These are phyloP conservation scores for Citrullus colocynthis DNA, from an alignment of 306 rosid species.

Conservation along the genomic window DNA sequence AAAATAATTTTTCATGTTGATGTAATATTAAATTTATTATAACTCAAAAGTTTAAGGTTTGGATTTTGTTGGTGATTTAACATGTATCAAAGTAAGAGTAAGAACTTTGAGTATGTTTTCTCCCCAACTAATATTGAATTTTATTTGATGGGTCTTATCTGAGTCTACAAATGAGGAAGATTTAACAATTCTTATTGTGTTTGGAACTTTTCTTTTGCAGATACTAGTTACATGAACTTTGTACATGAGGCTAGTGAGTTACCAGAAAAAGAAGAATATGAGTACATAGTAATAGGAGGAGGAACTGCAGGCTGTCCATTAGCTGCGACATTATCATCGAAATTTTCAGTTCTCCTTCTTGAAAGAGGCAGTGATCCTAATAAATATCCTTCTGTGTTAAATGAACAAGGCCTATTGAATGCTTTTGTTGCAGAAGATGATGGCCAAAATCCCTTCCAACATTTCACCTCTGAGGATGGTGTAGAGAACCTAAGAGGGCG, in stretches of 20 bases:
- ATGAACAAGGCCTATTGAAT: neutral
- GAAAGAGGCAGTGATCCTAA: slow-evolving; percentile 19
- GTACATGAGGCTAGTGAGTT: slow-evolving; percentile 8
- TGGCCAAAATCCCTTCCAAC: neutral
- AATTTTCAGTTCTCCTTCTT: slow-evolving; percentile 10
- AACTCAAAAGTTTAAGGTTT: too few species aligned
- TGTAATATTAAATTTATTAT: too few species aligned
- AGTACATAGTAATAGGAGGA: slow-evolving; percentile 26
- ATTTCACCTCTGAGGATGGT: slow-evolving; percentile 13
- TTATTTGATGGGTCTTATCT: too few species aligned
- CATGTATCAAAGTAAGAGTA: too few species aligned
- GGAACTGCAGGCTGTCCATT: slow-evolving; percentile 27
- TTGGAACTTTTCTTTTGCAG: neutral
- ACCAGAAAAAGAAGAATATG: slow-evolving; percentile 3
- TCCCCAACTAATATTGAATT: too few species aligned
- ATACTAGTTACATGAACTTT: slow-evolving; percentile 14
- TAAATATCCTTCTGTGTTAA: neutral
- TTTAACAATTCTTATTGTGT: neutral
- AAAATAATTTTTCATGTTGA: too few species aligned
- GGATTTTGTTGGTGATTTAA: too few species aligned
- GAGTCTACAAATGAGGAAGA: neutral
- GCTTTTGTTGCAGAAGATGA: neutral
- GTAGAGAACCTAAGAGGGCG: slow-evolving; percentile 13
- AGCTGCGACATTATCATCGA: slow-evolving; percentile 20
- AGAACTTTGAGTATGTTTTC: too few species aligned